phyloP scores from a whole-genome alignment of 148 eudicot genomes.

The Limonium bicolor region DNA sequence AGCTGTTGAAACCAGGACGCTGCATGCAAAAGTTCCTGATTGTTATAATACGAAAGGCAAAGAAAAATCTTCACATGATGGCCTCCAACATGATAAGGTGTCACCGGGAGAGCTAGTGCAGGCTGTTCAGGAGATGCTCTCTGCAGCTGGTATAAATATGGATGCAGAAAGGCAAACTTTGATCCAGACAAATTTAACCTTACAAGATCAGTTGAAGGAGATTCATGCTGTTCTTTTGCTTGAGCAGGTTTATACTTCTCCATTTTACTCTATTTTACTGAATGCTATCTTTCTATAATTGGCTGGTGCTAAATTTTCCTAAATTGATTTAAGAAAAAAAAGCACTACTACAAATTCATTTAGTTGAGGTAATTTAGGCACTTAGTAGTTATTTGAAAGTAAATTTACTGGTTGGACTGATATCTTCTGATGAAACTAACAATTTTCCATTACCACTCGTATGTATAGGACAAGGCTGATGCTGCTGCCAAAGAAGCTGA shows the following conservation, averaged over 20 bases:
- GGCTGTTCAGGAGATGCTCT: slow-evolving; percentile 98
- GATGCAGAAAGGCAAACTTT: slow-evolving; percentile 73
- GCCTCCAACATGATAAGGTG: slow-evolving; percentile 72
- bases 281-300: no score
- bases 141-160: slow-evolving; percentile 77
- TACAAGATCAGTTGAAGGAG: slow-evolving; percentile 78
- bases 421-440: no score
- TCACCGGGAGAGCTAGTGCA: slow-evolving; percentile 86
- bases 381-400: no score
- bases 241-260: slow-evolving; percentile 50
- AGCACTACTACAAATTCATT: no score
- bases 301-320: no score
- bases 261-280: neutral
- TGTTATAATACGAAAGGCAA: slow-evolving; percentile 30
- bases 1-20: slow-evolving; percentile 10
- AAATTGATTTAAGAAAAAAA: no score
- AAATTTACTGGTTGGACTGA: no score
- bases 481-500: slow-evolving; percentile 84
- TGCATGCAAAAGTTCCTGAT: slow-evolving; percentile 28
- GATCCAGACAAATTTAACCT: slow-evolving; percentile 53
- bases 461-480: slow-evolving; percentile 79
- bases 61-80: slow-evolving; percentile 27
- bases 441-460: no score
- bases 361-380: no score
- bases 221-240: slow-evolving; percentile 74